Conservation (phyloP, 768 basidiomycete genomes). For the Suillus plorans region DNA sequence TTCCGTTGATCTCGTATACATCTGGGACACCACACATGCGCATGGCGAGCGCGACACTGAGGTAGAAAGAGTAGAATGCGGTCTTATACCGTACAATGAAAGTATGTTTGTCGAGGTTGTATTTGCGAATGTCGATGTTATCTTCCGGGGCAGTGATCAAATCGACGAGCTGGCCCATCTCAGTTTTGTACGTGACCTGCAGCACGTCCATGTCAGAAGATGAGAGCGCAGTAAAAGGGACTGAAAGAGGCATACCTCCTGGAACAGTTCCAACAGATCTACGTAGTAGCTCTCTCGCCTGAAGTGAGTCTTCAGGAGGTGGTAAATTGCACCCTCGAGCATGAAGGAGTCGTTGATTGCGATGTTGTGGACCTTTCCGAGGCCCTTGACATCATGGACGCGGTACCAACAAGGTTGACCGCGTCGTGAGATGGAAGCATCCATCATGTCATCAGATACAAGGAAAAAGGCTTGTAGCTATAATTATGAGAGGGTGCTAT, state of each 20-base stretch:
- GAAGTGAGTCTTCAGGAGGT: slow-evolving; percentile 86
- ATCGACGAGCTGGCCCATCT: slow-evolving; percentile 95
- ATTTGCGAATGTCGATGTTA: slow-evolving; percentile 80
- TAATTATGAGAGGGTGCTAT: background rate
- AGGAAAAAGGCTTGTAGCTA: slow-evolving; percentile 98
- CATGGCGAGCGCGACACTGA: slow-evolving; percentile 95
- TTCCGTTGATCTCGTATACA: slow-evolving; percentile 40
- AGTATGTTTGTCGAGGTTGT: slow-evolving; percentile 83
- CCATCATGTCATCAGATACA: slow-evolving; percentile 98
- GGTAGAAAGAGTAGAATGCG: slow-evolving; percentile 97
- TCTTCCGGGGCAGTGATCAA: slow-evolving; percentile 95
- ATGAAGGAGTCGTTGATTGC: slow-evolving; percentile 97
- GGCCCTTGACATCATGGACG: slow-evolving; percentile 45
- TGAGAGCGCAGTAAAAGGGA: background rate
- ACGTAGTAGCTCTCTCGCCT: slow-evolving; percentile 78
- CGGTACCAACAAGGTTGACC: slow-evolving; percentile 96
- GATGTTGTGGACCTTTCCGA: slow-evolving; percentile 44
- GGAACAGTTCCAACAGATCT: slow-evolving; percentile 88
- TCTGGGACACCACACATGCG: slow-evolving; percentile 67
- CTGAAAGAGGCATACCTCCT: slow-evolving; percentile 54
- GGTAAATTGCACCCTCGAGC: slow-evolving; percentile 93
- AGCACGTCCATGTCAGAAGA: background rate
- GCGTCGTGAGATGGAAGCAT: slow-evolving; percentile 87
- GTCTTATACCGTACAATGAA: slow-evolving; percentile 98
- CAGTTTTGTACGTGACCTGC: slow-evolving; percentile 80